phyloP scores from a whole-genome alignment of 2,329 filamentous ascomycete genomes.

The Fusarium sulawesiense region DNA sequence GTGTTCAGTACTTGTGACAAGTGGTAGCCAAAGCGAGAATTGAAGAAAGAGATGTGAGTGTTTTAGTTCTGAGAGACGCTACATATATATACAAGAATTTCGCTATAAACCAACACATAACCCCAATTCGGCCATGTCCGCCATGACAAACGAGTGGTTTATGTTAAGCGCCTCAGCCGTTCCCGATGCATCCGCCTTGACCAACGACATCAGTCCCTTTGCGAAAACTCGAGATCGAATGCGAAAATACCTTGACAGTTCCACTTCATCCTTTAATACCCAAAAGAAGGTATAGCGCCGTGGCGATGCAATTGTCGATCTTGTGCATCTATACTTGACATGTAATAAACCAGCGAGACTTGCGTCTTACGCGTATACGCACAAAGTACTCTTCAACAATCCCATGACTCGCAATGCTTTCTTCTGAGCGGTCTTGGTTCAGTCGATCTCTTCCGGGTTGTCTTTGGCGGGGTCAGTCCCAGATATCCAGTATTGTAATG shows the following conservation, averaged over 20 bases:
- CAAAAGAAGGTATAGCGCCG: conserved; percentile 3
- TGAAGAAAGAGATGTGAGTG: background rate
- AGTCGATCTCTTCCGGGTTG: background rate
- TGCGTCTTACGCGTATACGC: background rate
- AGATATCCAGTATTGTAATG: background rate
- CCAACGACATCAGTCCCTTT: conserved; percentile 15
- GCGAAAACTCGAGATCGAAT: conserved; percentile 20
- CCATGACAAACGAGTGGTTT: conserved; percentile 24
- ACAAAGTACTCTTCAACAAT: background rate
- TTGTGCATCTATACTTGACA: background rate
- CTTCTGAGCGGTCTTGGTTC: background rate
- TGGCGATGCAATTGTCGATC: conserved; percentile 8
- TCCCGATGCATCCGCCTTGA: conserved; percentile 11
- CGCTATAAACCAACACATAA: background rate
- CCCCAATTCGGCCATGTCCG: background rate
- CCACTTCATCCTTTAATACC: conserved; percentile 4
- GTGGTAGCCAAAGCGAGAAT: background rate
- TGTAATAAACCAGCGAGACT: background rate
- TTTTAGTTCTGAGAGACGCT: background rate
- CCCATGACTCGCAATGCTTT: background rate
- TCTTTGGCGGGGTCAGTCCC: background rate
- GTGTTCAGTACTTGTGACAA: background rate
- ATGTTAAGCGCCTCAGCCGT: conserved; percentile 6
- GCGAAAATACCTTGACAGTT: conserved; percentile 22
- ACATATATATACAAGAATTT: background rate